Conservation (phyloP, 305 asterid genomes). For the Plantago rigida region DNA sequence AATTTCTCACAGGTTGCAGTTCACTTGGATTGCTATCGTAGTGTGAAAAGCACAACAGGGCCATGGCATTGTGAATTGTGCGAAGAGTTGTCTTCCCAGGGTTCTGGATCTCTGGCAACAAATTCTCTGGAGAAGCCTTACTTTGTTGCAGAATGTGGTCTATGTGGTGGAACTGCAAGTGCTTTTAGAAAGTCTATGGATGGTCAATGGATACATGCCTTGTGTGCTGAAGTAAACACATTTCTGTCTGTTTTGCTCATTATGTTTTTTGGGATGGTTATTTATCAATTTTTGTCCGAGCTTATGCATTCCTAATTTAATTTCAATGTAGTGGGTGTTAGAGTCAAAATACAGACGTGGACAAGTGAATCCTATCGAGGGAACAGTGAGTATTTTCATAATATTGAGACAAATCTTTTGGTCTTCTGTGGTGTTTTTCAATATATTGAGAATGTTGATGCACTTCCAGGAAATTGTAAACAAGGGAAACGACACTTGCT, state of each 20-base stretch:
- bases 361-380: constrained; percentile 62
- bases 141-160: constrained; percentile 76
- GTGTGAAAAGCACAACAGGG: constrained; percentile 65
- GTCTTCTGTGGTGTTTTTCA: constrained; percentile 11
- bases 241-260: constrained; percentile 18
- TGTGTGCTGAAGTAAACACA: constrained; percentile 89
- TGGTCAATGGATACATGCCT: constrained; percentile 95
- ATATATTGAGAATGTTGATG: constrained; percentile 1
- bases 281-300: constrained; percentile 18
- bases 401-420: neutral
- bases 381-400: constrained; percentile 49
- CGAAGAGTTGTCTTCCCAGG: constrained; percentile 58
- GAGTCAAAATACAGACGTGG: constrained; percentile 83
- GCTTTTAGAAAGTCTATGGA: constrained; percentile 87
- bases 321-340: constrained; percentile 65
- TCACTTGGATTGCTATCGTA: constrained; percentile 89
- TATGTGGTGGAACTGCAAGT: constrained; percentile 94
- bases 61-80: constrained; percentile 98
- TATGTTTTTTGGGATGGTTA: constrained; percentile 22
- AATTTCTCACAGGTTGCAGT: constrained; percentile 60
- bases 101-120: constrained; percentile 46
- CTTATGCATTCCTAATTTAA: constrained; percentile 24
- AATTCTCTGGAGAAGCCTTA: constrained; percentile 63
- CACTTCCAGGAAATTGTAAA: constrained; percentile 50
- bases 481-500: constrained; percentile 63